Evolutionary conservation across 2,329 filamentous ascomycete species (phyloP).

Genomic region (Venturia pyrina): DNA sequence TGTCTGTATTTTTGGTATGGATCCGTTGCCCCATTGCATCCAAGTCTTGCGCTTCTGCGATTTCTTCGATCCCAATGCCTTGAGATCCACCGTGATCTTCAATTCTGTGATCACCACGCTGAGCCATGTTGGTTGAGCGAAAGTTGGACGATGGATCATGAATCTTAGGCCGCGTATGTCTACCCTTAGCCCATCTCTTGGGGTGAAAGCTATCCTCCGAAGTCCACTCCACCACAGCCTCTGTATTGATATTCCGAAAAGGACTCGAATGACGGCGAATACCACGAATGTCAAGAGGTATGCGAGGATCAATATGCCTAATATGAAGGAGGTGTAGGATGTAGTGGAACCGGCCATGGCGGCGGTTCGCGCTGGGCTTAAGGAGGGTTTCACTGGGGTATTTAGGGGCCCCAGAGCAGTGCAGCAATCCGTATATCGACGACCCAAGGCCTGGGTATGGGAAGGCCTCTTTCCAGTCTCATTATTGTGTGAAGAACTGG

Average conservation of each 20-base stretch:
- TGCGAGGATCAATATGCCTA: constrained; percentile 73
- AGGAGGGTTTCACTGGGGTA: neutral
- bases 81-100: constrained; percentile 70
- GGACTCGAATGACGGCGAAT: constrained; percentile 83
- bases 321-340: constrained; percentile 52
- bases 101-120: constrained; percentile 83
- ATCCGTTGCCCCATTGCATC: constrained; percentile 24
- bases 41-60: constrained; percentile 15
- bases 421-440: neutral
- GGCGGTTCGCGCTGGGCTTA: neutral
- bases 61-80: constrained; percentile 41
- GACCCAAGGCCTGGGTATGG: neutral
- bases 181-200: constrained; percentile 77
- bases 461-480: neutral
- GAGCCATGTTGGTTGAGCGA: constrained; percentile 93
- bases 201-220: constrained; percentile 80
- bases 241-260: constrained; percentile 92
- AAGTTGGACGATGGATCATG: constrained; percentile 84
- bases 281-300: constrained; percentile 90
- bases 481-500: neutral
- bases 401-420: neutral
- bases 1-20: constrained; percentile 18
- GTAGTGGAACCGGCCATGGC: neutral
- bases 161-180: constrained; percentile 84
- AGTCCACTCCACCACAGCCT: constrained; percentile 88